Evolutionary conservation across 257 asterid species (phyloP), one percentile per base, ranked within the genome.

Genomic region (Petrea volubilis): DNA sequence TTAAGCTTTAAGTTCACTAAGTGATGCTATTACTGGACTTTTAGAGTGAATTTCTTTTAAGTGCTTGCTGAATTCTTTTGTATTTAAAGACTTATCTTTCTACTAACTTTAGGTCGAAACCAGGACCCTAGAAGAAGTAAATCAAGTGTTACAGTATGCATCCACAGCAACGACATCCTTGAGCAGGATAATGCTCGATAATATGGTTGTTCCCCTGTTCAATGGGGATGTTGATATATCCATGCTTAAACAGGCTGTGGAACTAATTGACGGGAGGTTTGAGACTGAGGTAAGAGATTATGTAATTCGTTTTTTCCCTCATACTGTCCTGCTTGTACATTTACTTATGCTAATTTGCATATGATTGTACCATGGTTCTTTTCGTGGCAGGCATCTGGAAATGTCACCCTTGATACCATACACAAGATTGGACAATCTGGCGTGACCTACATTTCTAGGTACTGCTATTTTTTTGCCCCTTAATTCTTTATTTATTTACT

Each of bases 391-490:
- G 97, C 98, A 14, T 94, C 98, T 70, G 98, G 98, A 78, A 94
- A 94, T 82, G 97, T 94, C 65, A 94, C 97, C 67, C 88, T 91
- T 71, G 96, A 94, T 68, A 91, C 96, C 6, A 91, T 91, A 55
- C 82, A 88, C 82, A 79, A 83, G 87, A 94, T 91, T 72, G 98
- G 98, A 71, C 93, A 89, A 78, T 89, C 96, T 12, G 97, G 98
- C 47, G 98, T 94, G 52, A 89, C 92, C 73, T 94, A 86, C 83
- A 91, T 94, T 72, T 94, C 98, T 6, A 94, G 97, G 98, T 93
- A 77, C 67, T 15, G 2, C 17, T 60, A 15, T 55, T 51, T 44
- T 67, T 13, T 9, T 41, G 36, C 20, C 33, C 38, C 12, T 60
- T 59, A 20, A 15, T 40, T 69, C 2, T 69, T 10, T 15, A 20